Percentiles rank a stretch among this genome's conserved stretches.
phyloP scores from a whole-genome alignment of 169 alveolate species.

The Plasmodium ovale region DNA sequence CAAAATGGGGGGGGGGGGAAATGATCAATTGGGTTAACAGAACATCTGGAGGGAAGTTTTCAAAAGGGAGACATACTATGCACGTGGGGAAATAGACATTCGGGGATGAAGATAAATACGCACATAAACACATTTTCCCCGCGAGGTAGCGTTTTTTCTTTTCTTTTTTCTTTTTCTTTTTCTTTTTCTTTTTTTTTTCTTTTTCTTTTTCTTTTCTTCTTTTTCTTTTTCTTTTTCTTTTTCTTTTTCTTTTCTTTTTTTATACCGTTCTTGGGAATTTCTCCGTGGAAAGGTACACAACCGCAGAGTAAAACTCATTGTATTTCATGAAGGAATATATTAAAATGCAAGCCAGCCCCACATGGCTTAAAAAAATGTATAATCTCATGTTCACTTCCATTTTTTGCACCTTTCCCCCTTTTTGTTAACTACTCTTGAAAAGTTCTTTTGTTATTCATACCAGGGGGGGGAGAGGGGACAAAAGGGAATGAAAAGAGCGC shows the following conservation, averaged over 20 bases:
- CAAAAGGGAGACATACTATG: conserved; percentile 4
- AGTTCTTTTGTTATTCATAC: not conserved
- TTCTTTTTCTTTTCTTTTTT: not conserved
- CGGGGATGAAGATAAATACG: not conserved
- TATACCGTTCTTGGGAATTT: conserved; percentile 66
- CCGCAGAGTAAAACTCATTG: conserved; percentile 43
- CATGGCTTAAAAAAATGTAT: conserved; percentile 45
- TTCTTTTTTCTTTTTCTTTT: no score
- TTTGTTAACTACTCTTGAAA: not conserved
- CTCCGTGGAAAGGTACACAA: conserved; percentile 58
- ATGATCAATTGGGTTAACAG: not conserved
- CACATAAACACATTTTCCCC: no score
- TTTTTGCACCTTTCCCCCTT: not conserved
- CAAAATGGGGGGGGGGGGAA: not conserved
- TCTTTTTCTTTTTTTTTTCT: no score
- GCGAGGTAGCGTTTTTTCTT: no score
- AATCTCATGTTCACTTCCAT: conserved; percentile 70
- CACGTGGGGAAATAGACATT: not conserved
- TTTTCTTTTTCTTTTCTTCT: no score
- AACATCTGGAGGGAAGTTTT: not conserved
- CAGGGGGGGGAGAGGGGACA: not conserved
- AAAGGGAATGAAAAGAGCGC: not conserved
- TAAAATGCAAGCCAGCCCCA: conserved; percentile 48
- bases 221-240: not conserved
- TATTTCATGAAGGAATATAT: conserved; percentile 56